Conservation (phyloP, 1,284 basidiomycete genomes). For the Apiotrichum domesticum region DNA sequence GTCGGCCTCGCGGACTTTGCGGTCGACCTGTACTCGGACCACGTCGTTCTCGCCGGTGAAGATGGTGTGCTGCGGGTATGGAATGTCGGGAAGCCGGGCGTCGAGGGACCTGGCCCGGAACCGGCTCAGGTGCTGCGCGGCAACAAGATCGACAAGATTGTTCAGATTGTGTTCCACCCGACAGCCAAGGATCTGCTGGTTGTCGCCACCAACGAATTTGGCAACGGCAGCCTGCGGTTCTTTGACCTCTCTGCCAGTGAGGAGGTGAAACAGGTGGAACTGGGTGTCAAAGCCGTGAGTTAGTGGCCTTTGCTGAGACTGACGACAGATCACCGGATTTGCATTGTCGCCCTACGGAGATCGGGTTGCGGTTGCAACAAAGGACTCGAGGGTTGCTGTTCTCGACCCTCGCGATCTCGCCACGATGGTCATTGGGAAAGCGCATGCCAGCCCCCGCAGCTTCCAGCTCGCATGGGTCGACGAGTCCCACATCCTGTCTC, state of each 20-base stretch:
- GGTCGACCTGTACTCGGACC: constrained; percentile 35
- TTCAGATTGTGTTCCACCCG: constrained; percentile 45
- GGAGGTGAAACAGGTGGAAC: constrained; percentile 16
- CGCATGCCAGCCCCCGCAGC: constrained; percentile 46
- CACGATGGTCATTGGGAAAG: constrained; percentile 22
- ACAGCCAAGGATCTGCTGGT: constrained; percentile 44
- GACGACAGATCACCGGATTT: constrained; percentile 36
- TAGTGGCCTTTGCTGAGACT: neutral
- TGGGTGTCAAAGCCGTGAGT: constrained; percentile 28
- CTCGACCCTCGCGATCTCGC: constrained; percentile 43
- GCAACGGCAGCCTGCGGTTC: constrained; percentile 36
- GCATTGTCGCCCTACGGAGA: constrained; percentile 43
- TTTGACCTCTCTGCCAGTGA: constrained; percentile 32
- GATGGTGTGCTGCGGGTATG: constrained; percentile 47
- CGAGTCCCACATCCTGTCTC: constrained; percentile 38
- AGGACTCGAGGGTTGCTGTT: constrained; percentile 45
- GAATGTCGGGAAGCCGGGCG: constrained; percentile 29
- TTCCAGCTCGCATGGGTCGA: constrained; percentile 49
- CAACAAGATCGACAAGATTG: constrained; percentile 43
- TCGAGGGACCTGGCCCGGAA: constrained; percentile 34
- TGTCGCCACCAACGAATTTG: constrained; percentile 45
- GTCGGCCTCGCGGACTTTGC: constrained; percentile 46
- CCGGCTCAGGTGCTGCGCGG: constrained; percentile 30
- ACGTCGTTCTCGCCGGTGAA: constrained; percentile 46
- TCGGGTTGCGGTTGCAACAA: constrained; percentile 46